Percentiles rank a stretch among this genome's conserved stretches.
Evolutionary conservation across 148 eudicot genomes (phyloP).

Genomic region (Arbutus unedo): DNA sequence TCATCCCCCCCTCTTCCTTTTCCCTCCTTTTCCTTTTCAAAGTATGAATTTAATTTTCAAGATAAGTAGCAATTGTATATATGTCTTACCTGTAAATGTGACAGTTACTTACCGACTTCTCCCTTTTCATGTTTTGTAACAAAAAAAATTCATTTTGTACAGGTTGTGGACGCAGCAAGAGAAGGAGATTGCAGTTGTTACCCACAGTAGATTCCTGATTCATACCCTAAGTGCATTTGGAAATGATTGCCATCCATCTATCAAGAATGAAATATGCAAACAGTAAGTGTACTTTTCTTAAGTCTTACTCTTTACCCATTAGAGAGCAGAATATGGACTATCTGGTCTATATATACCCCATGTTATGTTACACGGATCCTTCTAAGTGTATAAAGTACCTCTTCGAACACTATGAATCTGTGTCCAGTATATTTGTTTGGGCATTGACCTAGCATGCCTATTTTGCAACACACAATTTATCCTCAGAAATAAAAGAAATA

Average conservation of each 20-base stretch:
- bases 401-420: too few species aligned
- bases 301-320: background rate
- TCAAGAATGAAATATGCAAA: constrained; percentile 55
- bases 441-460: too few species aligned
- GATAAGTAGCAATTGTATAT: too few species aligned
- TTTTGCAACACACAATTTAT: too few species aligned
- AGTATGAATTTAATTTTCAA: too few species aligned
- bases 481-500: too few species aligned
- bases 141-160: background rate
- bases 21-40: background rate
- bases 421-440: too few species aligned
- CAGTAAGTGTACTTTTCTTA: constrained; percentile 46
- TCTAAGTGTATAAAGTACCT: too few species aligned
- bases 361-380: too few species aligned
- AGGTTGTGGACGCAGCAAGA: constrained; percentile 86
- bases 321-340: background rate
- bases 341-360: background rate
- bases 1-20: too few species aligned
- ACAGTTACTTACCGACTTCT: background rate
- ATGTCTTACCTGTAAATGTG: too few species aligned
- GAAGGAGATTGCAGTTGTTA: constrained; percentile 85
- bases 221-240: constrained; percentile 60
- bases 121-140: background rate
- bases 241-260: constrained; percentile 67
- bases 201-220: constrained; percentile 65